Evolutionary conservation across 345 rosid genomes (phyloP), one percentile per base, ranked within the genome.

Genomic region (Brassica carinata): DNA sequence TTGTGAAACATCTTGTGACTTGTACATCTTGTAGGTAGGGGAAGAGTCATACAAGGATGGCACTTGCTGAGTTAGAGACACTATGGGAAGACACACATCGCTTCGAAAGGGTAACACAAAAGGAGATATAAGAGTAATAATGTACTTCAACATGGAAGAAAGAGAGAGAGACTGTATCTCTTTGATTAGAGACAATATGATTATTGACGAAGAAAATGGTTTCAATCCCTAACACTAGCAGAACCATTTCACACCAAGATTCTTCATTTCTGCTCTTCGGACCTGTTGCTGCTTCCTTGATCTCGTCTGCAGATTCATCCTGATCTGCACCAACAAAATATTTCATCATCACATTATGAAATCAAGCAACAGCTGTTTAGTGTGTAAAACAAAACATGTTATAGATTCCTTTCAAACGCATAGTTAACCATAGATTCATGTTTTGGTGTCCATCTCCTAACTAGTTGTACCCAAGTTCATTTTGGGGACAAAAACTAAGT

Each of bases 301-400:
- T 88, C 84, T 94, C 97, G 36, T 92, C 95, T 2, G 88, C 90
- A 7, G 88, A 93, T 61, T 94, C 98, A 70, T 91, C 98, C 94
- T 92, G 85, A 67, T 73, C 27, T 27, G 58, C 38, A 79, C n/a
- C 66, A 79, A 72, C 18, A 0, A 51, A 38, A 19, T 10, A 13
- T 43, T 7, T 51, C 58, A 51, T 14, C 58, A 51, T 5, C 58
- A 34, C 5, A 9, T 23, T 59, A 8, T 59, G 5, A 45, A 0
- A 17, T 31, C 2, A 51, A 66, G 2, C 9, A 18, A 58, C 36
- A 29, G 14, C 3, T 55, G 23, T 55, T 48, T 2, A 55, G 3
- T 17, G 23, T 55, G 36, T 1, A 19, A 13, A 40, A n/a, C n/a
- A n/a, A n/a, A n/a, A n/a, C n/a, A n/a, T n/a, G n/a, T n/a, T n/a